Conservation (phyloP, 1,284 basidiomycete genomes). For the Coniferiporia sulphurascens region DNA sequence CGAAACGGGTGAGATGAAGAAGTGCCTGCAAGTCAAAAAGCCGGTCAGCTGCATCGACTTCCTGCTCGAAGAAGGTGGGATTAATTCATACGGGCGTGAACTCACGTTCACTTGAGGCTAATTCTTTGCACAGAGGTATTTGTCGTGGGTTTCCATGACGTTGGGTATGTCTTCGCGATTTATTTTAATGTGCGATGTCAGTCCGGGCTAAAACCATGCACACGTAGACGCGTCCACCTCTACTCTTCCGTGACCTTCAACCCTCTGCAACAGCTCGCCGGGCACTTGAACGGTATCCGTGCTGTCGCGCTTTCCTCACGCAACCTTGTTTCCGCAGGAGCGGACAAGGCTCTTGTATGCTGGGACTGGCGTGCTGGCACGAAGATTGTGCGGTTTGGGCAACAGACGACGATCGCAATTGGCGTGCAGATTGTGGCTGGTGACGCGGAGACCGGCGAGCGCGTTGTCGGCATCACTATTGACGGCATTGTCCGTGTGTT, state of each 20-base stretch:
- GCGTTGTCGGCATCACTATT: slow-evolving; percentile 85
- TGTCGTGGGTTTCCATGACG: slow-evolving; percentile 89
- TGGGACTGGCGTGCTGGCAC: slow-evolving; percentile 86
- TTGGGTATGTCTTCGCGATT: slow-evolving; percentile 52
- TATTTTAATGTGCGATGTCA: not conserved
- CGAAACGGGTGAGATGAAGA: slow-evolving; percentile 74
- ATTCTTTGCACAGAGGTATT: slow-evolving; percentile 59
- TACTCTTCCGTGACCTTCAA: slow-evolving; percentile 78
- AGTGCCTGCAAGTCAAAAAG: slow-evolving; percentile 77
- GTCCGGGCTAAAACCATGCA: not conserved
- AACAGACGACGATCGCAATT: slow-evolving; percentile 89
- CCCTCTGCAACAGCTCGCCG: slow-evolving; percentile 78
- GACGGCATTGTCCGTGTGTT: slow-evolving; percentile 90
- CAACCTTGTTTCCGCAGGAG: slow-evolving; percentile 85
- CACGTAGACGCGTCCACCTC: slow-evolving; percentile 66
- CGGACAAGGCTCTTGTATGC: slow-evolving; percentile 85
- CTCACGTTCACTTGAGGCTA: slow-evolving; percentile 1
- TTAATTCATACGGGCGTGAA: not conserved
- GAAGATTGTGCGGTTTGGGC: slow-evolving; percentile 87
- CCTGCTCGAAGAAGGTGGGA: slow-evolving; percentile 66
- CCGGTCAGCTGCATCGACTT: slow-evolving; percentile 90
- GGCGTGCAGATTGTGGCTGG: slow-evolving; percentile 77
- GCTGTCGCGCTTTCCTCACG: slow-evolving; percentile 84
- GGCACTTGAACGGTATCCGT: slow-evolving; percentile 76
- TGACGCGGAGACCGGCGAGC: slow-evolving; percentile 57